Base-by-base conservation (phyloP, 2,329 filamentous ascomycete species). In the Coleophoma crateriformis region DNA sequence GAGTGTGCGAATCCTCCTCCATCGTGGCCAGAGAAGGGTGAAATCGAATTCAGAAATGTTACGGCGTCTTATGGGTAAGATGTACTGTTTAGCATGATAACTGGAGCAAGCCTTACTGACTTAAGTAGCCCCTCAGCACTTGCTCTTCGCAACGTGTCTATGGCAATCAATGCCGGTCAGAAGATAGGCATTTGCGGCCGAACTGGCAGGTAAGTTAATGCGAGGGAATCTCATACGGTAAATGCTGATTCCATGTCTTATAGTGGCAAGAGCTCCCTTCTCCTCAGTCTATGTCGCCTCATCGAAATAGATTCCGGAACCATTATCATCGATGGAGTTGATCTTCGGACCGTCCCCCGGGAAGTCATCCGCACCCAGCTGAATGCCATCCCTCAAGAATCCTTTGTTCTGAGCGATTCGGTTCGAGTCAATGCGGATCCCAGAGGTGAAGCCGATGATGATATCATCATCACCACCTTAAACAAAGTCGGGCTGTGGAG, bases 121-220 rank as follows among this genome's bases (percentile, higher is more conserved):
- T 27, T 27, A 8, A 12, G 7, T 10, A 46, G 64, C 69, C 14
- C 58, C 72, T n/a, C 51, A 10, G 51, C 40, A 22, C 50, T 64
- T 12, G 61, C 60, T 7, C 55, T 68, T 1, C 57, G 58, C 3
- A 50, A 62, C 5, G 53, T 68, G 32, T 42, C 49, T 7, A 58
- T 67, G 12, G 39, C 47, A 3, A 88, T 95, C 46, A 85, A 85
- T 15, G 58, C 69, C 0, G 73, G 74, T 0, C 66, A 74, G 52
- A 76, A 75, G 38, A 64, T 79, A 3, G 75, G 69, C 12, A 65
- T 79, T 8, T 75, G 73, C 43, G 76, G 77, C 4, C 71, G 75
- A 0, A 76, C 73, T 7, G 76, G 76, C 52, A 39, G 37, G 37
- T 39, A 39, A 39, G 11, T 39, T 39, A 13, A 39, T 12, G n/a